Percentiles rank a stretch among this genome's conserved stretches.
These are phyloP conservation scores for Fusarium agapanthi DNA, from an alignment of 2,329 filamentous ascomycete species.

Conservation along the genomic window DNA sequence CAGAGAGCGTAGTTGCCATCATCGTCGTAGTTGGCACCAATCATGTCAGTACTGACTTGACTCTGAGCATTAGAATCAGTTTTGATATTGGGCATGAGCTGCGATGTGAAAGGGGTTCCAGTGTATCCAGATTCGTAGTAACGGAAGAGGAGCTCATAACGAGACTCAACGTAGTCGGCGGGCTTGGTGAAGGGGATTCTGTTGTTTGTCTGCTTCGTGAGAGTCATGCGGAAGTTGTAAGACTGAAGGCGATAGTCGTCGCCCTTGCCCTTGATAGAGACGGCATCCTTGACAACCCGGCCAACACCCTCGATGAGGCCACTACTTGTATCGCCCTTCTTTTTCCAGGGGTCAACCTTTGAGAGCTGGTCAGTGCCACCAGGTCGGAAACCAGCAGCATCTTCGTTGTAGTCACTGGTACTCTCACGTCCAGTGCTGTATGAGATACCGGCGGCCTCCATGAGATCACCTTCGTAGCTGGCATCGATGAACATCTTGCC, in stretches of 20 bases:
- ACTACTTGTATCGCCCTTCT: conserved; percentile 12
- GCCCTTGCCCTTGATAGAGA: background rate
- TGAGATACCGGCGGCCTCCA: conserved; percentile 29
- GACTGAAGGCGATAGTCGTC: conserved; percentile 28
- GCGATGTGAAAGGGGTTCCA: conserved; percentile 22
- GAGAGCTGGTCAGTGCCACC: conserved; percentile 1
- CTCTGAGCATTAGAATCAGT: conserved; percentile 26
- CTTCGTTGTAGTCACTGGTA: conserved; percentile 13
- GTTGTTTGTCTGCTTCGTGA: conserved; percentile 16
- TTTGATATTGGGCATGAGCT: conserved; percentile 35
- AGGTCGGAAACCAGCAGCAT: conserved; percentile 21
- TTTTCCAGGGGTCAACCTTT: conserved; percentile 21
- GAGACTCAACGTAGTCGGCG: conserved; percentile 22
- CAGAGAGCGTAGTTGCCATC: conserved; percentile 25
- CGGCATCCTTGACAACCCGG: conserved; percentile 8
- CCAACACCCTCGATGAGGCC: conserved; percentile 23
- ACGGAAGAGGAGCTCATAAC: conserved; percentile 29
- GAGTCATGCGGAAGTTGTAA: conserved; percentile 31
- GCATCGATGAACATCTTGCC: conserved; percentile 37
- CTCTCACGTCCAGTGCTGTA: conserved; percentile 30
- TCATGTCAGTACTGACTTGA: conserved; percentile 32
- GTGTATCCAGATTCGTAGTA: conserved; percentile 29
- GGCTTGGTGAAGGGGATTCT: conserved; percentile 25
- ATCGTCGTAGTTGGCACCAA: conserved; percentile 19
- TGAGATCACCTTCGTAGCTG: conserved; percentile 34